Percentiles rank a stretch among this genome's conserved stretches.
These are phyloP conservation scores for Fusarium siculi DNA, from an alignment of 2,329 filamentous ascomycete species.

Conservation along the genomic window DNA sequence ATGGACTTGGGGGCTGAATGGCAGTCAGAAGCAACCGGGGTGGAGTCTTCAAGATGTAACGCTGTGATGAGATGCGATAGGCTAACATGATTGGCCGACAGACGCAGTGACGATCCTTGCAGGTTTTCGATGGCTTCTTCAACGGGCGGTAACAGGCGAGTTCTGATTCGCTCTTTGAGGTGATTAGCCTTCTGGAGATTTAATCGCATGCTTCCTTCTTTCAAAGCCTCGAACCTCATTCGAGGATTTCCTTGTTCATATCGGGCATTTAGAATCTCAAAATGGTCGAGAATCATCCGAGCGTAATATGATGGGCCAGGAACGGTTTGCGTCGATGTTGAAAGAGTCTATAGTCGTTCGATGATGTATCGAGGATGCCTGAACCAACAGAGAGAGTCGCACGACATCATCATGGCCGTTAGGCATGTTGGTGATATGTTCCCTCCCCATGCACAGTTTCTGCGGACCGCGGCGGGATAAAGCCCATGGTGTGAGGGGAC, in stretches of 20 bases:
- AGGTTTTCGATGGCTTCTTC: slow-evolving; percentile 16
- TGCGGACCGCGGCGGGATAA: slow-evolving; percentile 28
- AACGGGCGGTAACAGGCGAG: slow-evolving; percentile 41
- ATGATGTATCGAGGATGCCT: slow-evolving; percentile 1
- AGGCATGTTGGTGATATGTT: slow-evolving; percentile 32
- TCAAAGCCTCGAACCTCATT: slow-evolving; percentile 16
- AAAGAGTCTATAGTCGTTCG: slow-evolving; percentile 11
- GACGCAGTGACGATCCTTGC: slow-evolving; percentile 32
- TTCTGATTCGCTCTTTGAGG: slow-evolving; percentile 32
- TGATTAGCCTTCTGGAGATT: slow-evolving; percentile 10
- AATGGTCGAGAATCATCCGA: slow-evolving; percentile 21
- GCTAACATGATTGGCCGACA: slow-evolving; percentile 36
- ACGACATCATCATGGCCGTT: slow-evolving; percentile 10
- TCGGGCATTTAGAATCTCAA: slow-evolving; percentile 16
- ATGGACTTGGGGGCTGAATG: slow-evolving; percentile 26
- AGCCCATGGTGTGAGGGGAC: not conserved
- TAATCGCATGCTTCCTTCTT: slow-evolving; percentile 25
- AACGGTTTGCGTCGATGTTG: slow-evolving; percentile 1
- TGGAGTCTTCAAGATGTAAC: slow-evolving; percentile 33
- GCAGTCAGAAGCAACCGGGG: slow-evolving; percentile 13
- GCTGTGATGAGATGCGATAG: slow-evolving; percentile 29
- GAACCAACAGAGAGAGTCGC: slow-evolving; percentile 11
- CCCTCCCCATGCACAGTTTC: slow-evolving; percentile 16
- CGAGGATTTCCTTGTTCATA: slow-evolving; percentile 17
- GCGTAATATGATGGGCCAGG: slow-evolving; percentile 5